Evolutionary conservation across 1,139 yeast species (phyloP).

Genomic region (Yamadazyma triangularis): DNA sequence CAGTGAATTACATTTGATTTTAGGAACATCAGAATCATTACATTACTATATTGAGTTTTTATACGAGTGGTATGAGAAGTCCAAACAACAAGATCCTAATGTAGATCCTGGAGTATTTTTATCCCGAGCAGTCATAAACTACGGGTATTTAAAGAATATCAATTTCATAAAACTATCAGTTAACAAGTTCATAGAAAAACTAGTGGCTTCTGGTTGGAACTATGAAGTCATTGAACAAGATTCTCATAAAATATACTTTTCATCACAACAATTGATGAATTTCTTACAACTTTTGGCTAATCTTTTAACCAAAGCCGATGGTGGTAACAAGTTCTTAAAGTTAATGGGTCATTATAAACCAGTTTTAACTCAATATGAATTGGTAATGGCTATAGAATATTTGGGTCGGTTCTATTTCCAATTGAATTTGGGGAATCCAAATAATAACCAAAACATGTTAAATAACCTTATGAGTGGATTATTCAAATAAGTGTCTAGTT

Average conservation of each 20-base stretch:
- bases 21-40: constrained; percentile 64
- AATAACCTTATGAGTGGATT: constrained; percentile 87
- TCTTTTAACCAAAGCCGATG: constrained; percentile 52
- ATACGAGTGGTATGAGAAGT: constrained; percentile 51
- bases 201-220: constrained; percentile 13
- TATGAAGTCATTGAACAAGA: constrained; percentile 13
- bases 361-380: constrained; percentile 24
- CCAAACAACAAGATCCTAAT: constrained; percentile 7
- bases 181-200: constrained; percentile 26
- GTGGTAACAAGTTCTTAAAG: constrained; percentile 48
- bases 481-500: constrained; percentile 44
- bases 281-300: constrained; percentile 65
- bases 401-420: constrained; percentile 41
- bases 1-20: constrained; percentile 55
- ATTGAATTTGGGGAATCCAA: constrained; percentile 47
- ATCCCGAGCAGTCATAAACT: constrained; percentile 66
- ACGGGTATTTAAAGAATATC: constrained; percentile 59
- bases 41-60: constrained; percentile 50
- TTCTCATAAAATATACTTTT: constrained; percentile 13
- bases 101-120: constrained; percentile 53
- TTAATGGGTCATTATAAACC: constrained; percentile 44
- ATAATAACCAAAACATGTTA: constrained; percentile 60
- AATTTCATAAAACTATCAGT: constrained; percentile 50
- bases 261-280: constrained; percentile 44
- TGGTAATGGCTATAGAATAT: constrained; percentile 43